Evolutionary conservation across 2,329 filamentous ascomycete genomes (phyloP), one percentile per base, ranked within the genome.

Genomic region (Teratosphaeria viscida): DNA sequence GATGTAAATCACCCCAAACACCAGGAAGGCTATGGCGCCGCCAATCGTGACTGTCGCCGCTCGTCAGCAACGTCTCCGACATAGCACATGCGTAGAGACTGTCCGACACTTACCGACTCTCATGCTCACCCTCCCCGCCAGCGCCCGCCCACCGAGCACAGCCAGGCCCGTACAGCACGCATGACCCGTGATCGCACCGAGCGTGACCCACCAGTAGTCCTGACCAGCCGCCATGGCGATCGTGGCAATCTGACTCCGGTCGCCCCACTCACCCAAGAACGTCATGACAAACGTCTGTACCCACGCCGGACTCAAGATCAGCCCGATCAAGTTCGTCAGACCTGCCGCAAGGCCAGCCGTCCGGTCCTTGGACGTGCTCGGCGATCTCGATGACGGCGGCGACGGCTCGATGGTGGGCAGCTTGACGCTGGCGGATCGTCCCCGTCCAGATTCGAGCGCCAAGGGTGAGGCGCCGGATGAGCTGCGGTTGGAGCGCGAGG

Each of bases 271-370:
- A 49, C 94, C 94, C 34, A 99, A 78, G 77, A 99, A 99, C 2
- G 94, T 99, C 94, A 99, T 99, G 67, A 95, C 84, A 72, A 99
- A 99, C 0, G 94, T 99, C 76, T 97, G 92, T 14, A 99, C 94
- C 94, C 94, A 99, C 0, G 92, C 94, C 1, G 94, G 94, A 74
- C 90, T 96, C 47, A 99, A 81, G 4, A 99, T 82, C 6, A 99
- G 80, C 11, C 89, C 91, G 63, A 91, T 84, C 3, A 99, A 83
- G 68, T 99, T 99, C 73, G 86, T 85, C 27, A 96, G 77, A 1
- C 94, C 92, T 23, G 81, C 72, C n/a, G 82, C 62, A 27, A 96
- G 77, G 0, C 94, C 92, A 23, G 81, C 72, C 16, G 82, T 62
- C 76, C 54, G 72, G 73, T 54, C 78, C 10, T 77, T 54, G 71